Evolutionary conservation across 352 stramenopile genomes (phyloP), one percentile per base, ranked within the genome.

Genomic region (Phytophthora nicotianae): DNA sequence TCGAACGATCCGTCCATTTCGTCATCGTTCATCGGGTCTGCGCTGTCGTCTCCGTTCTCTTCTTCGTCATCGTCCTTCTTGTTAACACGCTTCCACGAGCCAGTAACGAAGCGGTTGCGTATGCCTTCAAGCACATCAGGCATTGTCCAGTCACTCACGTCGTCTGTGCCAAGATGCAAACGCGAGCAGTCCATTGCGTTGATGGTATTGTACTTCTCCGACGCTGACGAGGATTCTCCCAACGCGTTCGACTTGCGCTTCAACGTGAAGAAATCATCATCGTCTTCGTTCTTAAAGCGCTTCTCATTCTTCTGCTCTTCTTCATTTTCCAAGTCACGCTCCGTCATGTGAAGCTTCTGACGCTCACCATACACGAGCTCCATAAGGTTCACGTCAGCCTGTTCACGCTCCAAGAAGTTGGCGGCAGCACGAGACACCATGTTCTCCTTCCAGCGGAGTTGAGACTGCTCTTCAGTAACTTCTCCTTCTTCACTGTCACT

Each of bases 1-100:
- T 99, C 96, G 77, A 99, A 99, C 38, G 98, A 97, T 24, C 97
- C 97, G 32, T 96, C 89, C 81, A 98, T 83, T 29, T 87, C 81
- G 0, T 98, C 89, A 51, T 97, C 93, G 26, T 96, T 94, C 45
- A 90, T 49, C 26, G 65, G 78, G 24, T 86, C 79, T 0, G 65
- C 75, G 24, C 78, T 69, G 10, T 62, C 76, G 20, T 66, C 68
- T 2, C 85, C 75, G 11, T 73, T 40, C 3, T 70, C 77, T 5
- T 83, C 79, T 10, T 88, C 83, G 17, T 70, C 79, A 2, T 73
- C 71, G 9, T 16, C 26, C 3, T 77, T 80, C 41, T 83, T 78
- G 35, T 83, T 78, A 17, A 69, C 70, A 33, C 81, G 85, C 46
- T 94, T 93, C 96, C 96, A 99, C 21, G 96, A 96, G n/a, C 97